Evolutionary conservation across 2,329 filamentous ascomycete genomes (phyloP), one percentile per base, ranked within the genome.

Genomic region (Neocatenulostroma microsporum): DNA sequence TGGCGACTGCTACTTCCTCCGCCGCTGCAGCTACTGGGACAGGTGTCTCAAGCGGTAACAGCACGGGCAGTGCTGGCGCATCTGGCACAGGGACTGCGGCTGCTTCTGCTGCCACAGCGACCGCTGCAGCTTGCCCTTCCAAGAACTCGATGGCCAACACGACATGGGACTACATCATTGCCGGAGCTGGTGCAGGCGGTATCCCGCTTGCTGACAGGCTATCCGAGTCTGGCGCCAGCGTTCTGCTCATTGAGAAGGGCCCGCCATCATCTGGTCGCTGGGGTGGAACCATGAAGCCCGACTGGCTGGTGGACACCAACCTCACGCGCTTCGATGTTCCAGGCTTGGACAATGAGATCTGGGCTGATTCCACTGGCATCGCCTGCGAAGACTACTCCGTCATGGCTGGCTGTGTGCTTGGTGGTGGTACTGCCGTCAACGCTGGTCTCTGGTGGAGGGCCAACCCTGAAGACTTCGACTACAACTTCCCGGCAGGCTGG

Each of bases 401-500:
- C 50, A 82, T 83, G 76, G 77, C 78, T 10, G 81, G 78, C 11
- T 84, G 81, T 44, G 67, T 84, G 28, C 69, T 84, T 3, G 81
- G 80, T 31, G 81, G 80, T 37, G 76, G 76, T 5, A 73, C 76
- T 12, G 73, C 76, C 21, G 68, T 83, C 50, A 84, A 84, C 47
- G 74, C 79, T 34, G 78, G 76, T 30, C 66, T 84, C 23, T 83
- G 77, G 73, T 81, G 76, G 70, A 77, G 73, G 56, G 69, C 82
- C 0, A 73, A 78, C 41, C 66, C 72, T 4, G 56, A 63, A 6
- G 82, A 86, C 54, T 86, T 81, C 66, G 78, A 85, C 54, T 69
- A 73, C 55, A 81, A 81, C 56, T 87, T 83, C 63, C 82, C 82
- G 1, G 45, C 63, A 2, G 82, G 81, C 20, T 87, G 82, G 82